Evolutionary conservation across 106 monocot genomes (phyloP), one percentile per base, ranked within the genome.

Genomic region (Dioscorea zingiberensis): DNA sequence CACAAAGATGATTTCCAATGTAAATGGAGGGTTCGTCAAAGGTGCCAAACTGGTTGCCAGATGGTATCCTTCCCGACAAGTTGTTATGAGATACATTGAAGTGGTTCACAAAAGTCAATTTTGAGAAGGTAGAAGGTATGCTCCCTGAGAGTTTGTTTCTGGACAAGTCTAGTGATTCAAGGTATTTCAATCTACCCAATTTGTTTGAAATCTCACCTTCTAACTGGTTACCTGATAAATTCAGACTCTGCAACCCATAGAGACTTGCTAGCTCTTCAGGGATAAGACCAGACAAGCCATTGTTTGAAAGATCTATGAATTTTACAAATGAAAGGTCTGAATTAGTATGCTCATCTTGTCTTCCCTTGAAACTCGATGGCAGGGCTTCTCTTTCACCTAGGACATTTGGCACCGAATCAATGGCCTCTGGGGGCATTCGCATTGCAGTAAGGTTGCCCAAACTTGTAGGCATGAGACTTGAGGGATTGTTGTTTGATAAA

Each of bases 401-500:
- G 15, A 3, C 0, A 7, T 44, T 10, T 8, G 9, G 9, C 38
- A 38, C 0, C 4, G 38, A 2, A 38, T 8, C 6, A 10, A 38
- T 10, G 10, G 38, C 6, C 38, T 38, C 4, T 38, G 38, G 10
- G 10, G 10, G 38, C 3, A 10, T 38, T 6, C 10, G 38, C 70
- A 66, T 63, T 2, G 63, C 30, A 13, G 5, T 65, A 5, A 79
- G 49, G 21, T 69, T 64, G 48, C 58, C 47, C 47, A 79, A 46
- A 3, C 13, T 32, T 2, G 0, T 0, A 1, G 79, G 79, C 19
- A 80, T 59, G 6, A 24, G 11, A 10, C 74, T 74, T 26, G 60
- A 49, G 4, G 70, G 9, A 13, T 60, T 65, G 21, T 80, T 80
- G 10, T 62, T 16, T 3, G 79, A 21, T 21, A 80, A 46, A 25